Evolutionary conservation across 352 stramenopile species (phyloP).

Genomic region (Pythium grandisporangium): DNA sequence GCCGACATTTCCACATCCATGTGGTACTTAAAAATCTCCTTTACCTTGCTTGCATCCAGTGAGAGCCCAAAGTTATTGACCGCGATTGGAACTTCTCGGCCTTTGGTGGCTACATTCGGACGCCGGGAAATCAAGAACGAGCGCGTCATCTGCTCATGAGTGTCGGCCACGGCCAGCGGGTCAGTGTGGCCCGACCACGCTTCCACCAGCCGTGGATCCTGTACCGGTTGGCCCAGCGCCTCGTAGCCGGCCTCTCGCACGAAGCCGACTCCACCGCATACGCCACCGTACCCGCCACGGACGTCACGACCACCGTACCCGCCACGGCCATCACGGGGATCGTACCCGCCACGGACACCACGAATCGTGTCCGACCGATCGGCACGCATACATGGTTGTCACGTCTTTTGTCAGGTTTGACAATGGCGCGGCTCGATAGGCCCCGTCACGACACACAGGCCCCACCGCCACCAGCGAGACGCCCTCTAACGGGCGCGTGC

Average conservation of each 20-base stretch:
- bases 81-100: slow-evolving; percentile 27
- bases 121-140: slow-evolving; percentile 37
- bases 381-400: no score
- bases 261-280: slow-evolving; percentile 25
- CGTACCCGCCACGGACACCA: slow-evolving; percentile 16
- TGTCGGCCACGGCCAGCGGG: slow-evolving; percentile 23
- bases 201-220: slow-evolving; percentile 41
- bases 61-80: slow-evolving; percentile 63
- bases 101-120: slow-evolving; percentile 20
- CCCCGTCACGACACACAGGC: no score
- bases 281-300: slow-evolving; percentile 15
- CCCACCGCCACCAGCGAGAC: no score
- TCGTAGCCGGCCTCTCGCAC: slow-evolving; percentile 44
- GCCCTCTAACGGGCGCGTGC: no score
- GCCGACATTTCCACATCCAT: slow-evolving; percentile 46
- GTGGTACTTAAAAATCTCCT: slow-evolving; percentile 73
- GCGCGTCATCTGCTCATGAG: slow-evolving; percentile 27
- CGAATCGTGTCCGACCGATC: no score
- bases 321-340: slow-evolving; percentile 19
- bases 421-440: no score
- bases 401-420: no score
- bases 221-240: slow-evolving; percentile 27
- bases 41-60: slow-evolving; percentile 22
- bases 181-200: slow-evolving; percentile 29
- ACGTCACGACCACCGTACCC: slow-evolving; percentile 17